Evolutionary conservation across 1,284 basidiomycete genomes (phyloP), one percentile per base, ranked within the genome.

Genomic region (Ceraceosorus guamensis): DNA sequence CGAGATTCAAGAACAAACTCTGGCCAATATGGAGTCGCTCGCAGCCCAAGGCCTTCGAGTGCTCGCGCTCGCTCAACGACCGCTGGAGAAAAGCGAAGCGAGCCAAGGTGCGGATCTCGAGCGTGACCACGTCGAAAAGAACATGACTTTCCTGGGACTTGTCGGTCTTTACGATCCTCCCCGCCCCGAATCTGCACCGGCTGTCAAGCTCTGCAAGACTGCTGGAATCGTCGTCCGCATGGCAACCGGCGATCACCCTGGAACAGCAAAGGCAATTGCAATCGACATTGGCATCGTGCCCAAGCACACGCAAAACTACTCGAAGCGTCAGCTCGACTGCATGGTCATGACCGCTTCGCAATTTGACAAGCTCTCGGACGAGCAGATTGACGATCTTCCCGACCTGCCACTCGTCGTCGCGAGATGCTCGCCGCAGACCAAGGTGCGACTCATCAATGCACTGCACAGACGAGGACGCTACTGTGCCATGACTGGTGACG

Each of bases 291-390:
- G 61, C 49, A 71, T 71, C 54, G 71, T 84, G 6, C 79, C 81
- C 18, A 76, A 78, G 54, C 70, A 77, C 53, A 64, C 62, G 4
- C 48, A 11, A 10, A 53, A 55, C 30, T 50, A 41, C n/a, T 62
- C 61, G 45, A 62, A 70, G 41, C 53, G 59, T 16, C 60, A 68
- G 34, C 11, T 60, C 33, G 65, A 72, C 46, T 48, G 48, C 48
- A 60, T 74, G 48, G 70, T 75, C 31, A 81, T 81, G 80, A 81
- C 81, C 4, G 83, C 81, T 5, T 70, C 79, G 11, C 80, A 86
- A 68, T 87, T 88, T 65, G 85, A 87, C 75, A 78, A 79, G 57
- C 74, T 83, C 5, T 79, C 81, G 0, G 84, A 87, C 56, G 80
- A 80, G 18, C 78, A 87, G 74, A 82, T 87, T 54, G 82, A 84